These are phyloP conservation scores for Coemansia sp. DNA, from an alignment of 192 early-diverging fungal genomes.

Conservation along the genomic window DNA sequence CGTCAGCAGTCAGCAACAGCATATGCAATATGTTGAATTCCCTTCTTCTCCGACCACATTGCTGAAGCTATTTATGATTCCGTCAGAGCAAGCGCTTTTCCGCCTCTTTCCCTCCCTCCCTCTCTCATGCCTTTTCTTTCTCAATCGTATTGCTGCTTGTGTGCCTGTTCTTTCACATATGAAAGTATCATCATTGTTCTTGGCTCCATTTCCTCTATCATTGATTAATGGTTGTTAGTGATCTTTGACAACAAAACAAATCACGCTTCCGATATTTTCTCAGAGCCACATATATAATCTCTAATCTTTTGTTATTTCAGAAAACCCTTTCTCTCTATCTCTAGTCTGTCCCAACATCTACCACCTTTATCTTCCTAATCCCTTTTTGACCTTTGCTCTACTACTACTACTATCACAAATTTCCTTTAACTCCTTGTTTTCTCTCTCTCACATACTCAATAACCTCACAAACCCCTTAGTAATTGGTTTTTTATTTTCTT, in stretches of 20 bases:
- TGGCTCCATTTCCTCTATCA: too few species aligned
- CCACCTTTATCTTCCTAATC: not conserved
- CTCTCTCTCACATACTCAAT: not conserved
- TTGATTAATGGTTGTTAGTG: too few species aligned
- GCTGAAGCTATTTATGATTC: not conserved
- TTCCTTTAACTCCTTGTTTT: not conserved
- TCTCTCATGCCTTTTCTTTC: too few species aligned
- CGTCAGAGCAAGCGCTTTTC: not conserved
- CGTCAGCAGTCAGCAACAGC: not conserved
- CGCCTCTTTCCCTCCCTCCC: too few species aligned
- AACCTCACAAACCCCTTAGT: constrained; percentile 1
- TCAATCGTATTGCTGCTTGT: too few species aligned
- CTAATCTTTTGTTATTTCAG: constrained; percentile 8
- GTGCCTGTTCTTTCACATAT: too few species aligned
- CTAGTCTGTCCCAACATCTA: not conserved
- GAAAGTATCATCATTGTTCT: not conserved
- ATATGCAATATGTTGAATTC: not conserved
- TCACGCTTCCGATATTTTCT: not conserved
- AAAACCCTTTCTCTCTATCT: constrained; percentile 8
- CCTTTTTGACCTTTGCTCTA: not conserved
- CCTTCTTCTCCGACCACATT: not conserved
- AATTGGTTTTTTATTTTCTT: constrained; percentile 13
- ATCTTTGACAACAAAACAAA: not conserved
- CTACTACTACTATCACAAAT: not conserved
- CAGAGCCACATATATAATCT: constrained; percentile 1